Evolutionary conservation across 805 yeast genomes (phyloP).

Genomic region (Lipomyces yamadae): DNA sequence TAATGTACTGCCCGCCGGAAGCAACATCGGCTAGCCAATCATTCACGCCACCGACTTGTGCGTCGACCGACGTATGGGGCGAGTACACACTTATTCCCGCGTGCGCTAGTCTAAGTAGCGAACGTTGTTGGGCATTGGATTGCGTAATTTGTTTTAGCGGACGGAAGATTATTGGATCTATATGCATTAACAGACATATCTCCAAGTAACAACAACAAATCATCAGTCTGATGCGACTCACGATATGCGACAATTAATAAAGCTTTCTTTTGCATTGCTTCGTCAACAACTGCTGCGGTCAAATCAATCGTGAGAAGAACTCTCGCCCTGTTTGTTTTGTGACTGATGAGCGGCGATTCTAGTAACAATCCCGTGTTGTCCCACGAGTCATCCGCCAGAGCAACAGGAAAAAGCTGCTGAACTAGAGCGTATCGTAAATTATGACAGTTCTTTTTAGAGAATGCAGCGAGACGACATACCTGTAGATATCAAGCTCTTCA

Average conservation of each 20-base stretch:
- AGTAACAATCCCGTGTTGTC: slow-evolving; percentile 93
- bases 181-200: not conserved
- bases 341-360: slow-evolving; percentile 54
- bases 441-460: not conserved
- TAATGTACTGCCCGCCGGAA: slow-evolving; percentile 40
- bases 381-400: slow-evolving; percentile 87
- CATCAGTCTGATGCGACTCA: slow-evolving; percentile 18
- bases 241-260: slow-evolving; percentile 78
- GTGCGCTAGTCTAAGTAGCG: slow-evolving; percentile 71
- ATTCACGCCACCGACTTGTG: slow-evolving; percentile 90
- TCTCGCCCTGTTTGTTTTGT: slow-evolving; percentile 40
- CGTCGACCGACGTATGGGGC: slow-evolving; percentile 97
- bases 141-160: slow-evolving; percentile 76
- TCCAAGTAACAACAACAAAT: too few species aligned
- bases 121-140: slow-evolving; percentile 79
- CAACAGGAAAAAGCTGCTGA: slow-evolving; percentile 77
- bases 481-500: slow-evolving; percentile 24
- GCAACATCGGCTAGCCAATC: slow-evolving; percentile 82
- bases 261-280: slow-evolving; percentile 62
- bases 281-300: slow-evolving; percentile 81
- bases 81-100: slow-evolving; percentile 86
- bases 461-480: slow-evolving; percentile 10
- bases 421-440: slow-evolving; percentile 46
- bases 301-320: slow-evolving; percentile 80
- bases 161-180: slow-evolving; percentile 85